Base-by-base conservation (phyloP, 306 rosid genomes). In the Lablab purpureus region DNA sequence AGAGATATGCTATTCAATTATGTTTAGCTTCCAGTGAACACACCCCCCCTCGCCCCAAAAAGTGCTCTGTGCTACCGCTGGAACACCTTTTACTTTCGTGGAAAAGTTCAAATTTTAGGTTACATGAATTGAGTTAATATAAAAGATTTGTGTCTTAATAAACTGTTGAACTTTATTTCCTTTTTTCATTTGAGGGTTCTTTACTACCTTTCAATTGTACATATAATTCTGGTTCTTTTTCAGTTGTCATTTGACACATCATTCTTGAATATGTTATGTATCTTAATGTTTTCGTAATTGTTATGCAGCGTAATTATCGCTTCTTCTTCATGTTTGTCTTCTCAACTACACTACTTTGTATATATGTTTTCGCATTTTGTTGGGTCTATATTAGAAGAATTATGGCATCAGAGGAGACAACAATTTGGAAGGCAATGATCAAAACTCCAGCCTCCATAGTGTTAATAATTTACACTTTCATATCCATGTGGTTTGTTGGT, bases 261-360 rank as follows among this genome's bases (percentile, higher is more conserved):
- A 18, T 51, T 59, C 69, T 77, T 73, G 49, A 71, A 73, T 43
- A 49, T 71, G 41, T 66, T 18, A 40, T 64, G 30, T 40, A 82
- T 82, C 89, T 93, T 77, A 91, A 83, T 72, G 15, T 41, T 71
- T 58, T 34, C 37, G 60, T 69, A 64, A 72, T 71, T 83, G 58
- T 75, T 59, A 21, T 91, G 97, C 99, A 95, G 99, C 90, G 99
- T 76, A 95, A 95, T 74, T 95, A 95, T 84, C 92, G 97, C 75
- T 95, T 92, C 94, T 95, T 95, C 95, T 95, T 95, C 96, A 88
- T 90, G 99, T 95, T 95, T 78, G 98, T 95, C 87, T 92, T 91
- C 96, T 91, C 97, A 32, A 91, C 98, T n/a, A 95, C 99, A 15
- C 93, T 95, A 63, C 99, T 95, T 71, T 95, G 99, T 86, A 85